Evolutionary conservation across 495 filamentous ascomycete genomes (phyloP).

Genomic region (Apiosordaria backusii): DNA sequence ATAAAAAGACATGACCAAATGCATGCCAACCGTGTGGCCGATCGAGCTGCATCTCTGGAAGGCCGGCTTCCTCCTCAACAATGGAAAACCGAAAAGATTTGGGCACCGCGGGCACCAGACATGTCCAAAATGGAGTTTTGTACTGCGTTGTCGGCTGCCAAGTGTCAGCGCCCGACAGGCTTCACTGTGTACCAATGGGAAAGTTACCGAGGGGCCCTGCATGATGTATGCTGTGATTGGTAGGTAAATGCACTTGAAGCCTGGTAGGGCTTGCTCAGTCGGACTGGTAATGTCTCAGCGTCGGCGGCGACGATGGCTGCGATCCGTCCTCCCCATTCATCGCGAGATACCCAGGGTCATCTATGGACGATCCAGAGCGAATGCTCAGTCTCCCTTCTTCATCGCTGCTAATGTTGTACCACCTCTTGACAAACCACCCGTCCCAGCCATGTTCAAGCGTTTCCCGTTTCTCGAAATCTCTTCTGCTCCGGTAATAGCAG

Average conservation of each 20-base stretch:
- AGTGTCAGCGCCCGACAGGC: background rate
- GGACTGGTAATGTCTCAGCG: background rate
- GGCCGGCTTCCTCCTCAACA: too few species aligned
- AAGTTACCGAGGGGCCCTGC: background rate
- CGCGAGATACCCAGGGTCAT: background rate
- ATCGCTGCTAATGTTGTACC: background rate
- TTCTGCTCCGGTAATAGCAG: background rate
- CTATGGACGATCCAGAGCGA: background rate
- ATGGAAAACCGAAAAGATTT: background rate
- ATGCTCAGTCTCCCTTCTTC: background rate
- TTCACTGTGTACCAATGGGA: background rate
- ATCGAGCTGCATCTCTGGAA: too few species aligned
- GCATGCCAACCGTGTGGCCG: too few species aligned
- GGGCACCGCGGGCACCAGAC: background rate
- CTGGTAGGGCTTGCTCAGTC: background rate
- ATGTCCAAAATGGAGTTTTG: background rate
- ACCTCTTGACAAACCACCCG: background rate
- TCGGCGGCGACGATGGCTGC: background rate
- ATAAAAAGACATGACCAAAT: too few species aligned
- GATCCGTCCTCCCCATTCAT: background rate
- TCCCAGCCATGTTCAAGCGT: background rate
- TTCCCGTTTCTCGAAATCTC: background rate
- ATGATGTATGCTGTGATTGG: background rate
- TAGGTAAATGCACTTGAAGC: background rate
- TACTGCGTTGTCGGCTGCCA: background rate